Evolutionary conservation across 2,329 filamentous ascomycete species (phyloP), one percentile per base, ranked within the genome.

Genomic region (Trichoderma hamatum): DNA sequence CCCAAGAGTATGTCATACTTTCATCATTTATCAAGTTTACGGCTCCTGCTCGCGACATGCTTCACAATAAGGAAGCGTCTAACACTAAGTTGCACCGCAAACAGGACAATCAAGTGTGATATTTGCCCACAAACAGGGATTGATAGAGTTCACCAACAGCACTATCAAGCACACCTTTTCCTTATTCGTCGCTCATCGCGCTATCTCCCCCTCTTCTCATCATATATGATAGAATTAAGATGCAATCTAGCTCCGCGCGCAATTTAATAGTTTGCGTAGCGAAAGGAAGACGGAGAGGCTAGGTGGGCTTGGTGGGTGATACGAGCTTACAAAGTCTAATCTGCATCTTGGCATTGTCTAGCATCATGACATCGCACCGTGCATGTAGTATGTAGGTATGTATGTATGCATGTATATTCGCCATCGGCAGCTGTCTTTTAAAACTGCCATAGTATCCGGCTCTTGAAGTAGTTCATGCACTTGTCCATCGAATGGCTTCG

Each of bases 301-400:
- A 28, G n/a, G 26, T 19, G 34, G 46, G 10, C 34, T 7, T 19
- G n/a, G 26, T 19, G 34, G 43, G 28, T 56, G 51, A 65, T 65
- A 65, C 61, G 61, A 64, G 51, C 32, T 55, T 28, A 26, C 32
- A 55, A 55, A 43, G 61, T 55, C 24, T 55, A 64, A 64, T 28
- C 14, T 32, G 21, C 11, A 30, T 14, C 32, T 52, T 19, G n/a
- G n/a, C 46, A 49, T 5, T 24, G 13, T 3, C 10, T 13, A 58
- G n/a, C 28, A 26, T 62, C 28, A 52, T 14, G 43, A 36, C 46
- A 34, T 16, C 24, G 5, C 16, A n/a, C 39, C 3, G 16, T 43
- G 39, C 39, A 43, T n/a, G 19, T 19, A 39, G 16, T 19, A 3
- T n/a, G 30, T 30, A 30, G 9, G 30, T 30, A 7, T 30, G n/a